A percentile compares a stretch with the other conserved stretches of the same genome.
These are phyloP conservation scores for Pterocarpus macrocarpus DNA, from an alignment of 306 rosid species.

Conservation along the genomic window DNA sequence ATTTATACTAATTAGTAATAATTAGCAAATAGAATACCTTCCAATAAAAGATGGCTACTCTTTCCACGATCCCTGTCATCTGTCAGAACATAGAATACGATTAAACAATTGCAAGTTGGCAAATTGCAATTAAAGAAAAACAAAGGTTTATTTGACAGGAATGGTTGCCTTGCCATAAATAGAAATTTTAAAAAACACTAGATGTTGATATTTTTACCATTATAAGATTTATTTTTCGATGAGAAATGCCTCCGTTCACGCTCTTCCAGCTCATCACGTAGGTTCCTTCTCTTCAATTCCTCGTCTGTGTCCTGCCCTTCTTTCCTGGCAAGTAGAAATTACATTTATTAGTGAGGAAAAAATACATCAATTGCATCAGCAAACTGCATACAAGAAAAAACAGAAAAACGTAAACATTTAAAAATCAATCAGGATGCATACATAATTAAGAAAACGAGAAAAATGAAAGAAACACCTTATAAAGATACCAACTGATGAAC, in stretches of 20 bases:
- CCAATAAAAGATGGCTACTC: slow-evolving; percentile 75
- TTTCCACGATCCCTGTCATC: slow-evolving; percentile 94
- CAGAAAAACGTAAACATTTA: background rate
- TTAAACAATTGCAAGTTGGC: slow-evolving; percentile 37
- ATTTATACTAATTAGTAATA: background rate
- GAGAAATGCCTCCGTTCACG: slow-evolving; percentile 93
- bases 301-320: slow-evolving; percentile 94
- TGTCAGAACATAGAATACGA: slow-evolving; percentile 52
- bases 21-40: slow-evolving; percentile 61
- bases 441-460: too few relatives aligned
- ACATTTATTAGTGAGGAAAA: slow-evolving; percentile 22
- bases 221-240: slow-evolving; percentile 80
- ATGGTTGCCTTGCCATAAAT: background rate
- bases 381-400: background rate
- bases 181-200: background rate
- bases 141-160: background rate
- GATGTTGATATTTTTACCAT: slow-evolving; percentile 54
- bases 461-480: background rate
- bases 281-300: slow-evolving; percentile 85
- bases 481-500: background rate
- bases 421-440: background rate
- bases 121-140: background rate
- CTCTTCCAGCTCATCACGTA: slow-evolving; percentile 88
- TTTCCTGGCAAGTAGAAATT: slow-evolving; percentile 59
- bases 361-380: background rate